Base-by-base conservation (phyloP, 805 yeast genomes). In the Lachancea mirantina region DNA sequence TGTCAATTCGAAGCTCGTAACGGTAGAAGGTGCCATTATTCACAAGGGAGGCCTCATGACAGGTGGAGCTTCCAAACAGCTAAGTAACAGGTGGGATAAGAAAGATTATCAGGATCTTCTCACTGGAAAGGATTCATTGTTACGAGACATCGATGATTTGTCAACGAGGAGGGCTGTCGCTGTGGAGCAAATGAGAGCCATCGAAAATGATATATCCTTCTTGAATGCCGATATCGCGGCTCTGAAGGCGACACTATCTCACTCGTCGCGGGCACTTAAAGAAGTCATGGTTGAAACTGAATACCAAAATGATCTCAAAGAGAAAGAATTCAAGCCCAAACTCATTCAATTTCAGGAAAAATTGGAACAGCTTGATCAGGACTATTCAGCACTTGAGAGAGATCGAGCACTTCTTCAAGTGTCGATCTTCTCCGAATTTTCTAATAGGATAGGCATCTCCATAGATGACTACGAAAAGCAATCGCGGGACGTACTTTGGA, bases 31-130 rank as follows among this genome's bases (percentile, higher is more conserved):
- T 2, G 74, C 89, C 0, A 65, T 87, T 19, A 82, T 92, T 28
- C 85, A 84, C 50, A 76, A 75, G 47, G 78, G 89, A 4, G 95
- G 95, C 5, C 65, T 87, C 22, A 84, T 92, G 94, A 81, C 96
- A 6, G 96, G 96, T 54, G 96, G 96, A 43, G 61, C 67, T 18
- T 66, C 74, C 5, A 65, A 65, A n/a, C 64, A 64, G 23, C 50
- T 45, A 14, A 50, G 55, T 18, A 64, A 67, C 36, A 68, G 72
- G 41, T 84, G 94, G 94, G 85, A 78, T 52, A 84, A 80, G 48
- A 69, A 72, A 26, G 83, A 78, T 45, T 70, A 72, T 43, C 70
- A 68, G 32, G 61, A 66, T 14, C 62, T 87, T 42, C 68, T 61
- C 35, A 64, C 68, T 7, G 47, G 77, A 32, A 57, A 64, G 33